phyloP scores from a whole-genome alignment of 2,329 filamentous ascomycete genomes.

The Calonectria pseudoreteaudii region DNA sequence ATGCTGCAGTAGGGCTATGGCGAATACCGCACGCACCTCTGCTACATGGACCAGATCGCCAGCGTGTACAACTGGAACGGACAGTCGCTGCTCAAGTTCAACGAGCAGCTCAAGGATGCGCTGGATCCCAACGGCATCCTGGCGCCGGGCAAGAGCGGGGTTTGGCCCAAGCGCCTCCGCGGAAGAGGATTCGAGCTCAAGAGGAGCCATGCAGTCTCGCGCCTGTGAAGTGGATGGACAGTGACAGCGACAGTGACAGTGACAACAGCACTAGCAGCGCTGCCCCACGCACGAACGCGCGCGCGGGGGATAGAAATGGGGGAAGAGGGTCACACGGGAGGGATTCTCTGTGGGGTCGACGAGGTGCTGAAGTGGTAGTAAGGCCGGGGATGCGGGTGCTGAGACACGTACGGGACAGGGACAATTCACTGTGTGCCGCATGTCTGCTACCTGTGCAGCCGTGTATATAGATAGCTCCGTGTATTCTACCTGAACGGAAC shows the following conservation, averaged over 20 bases:
- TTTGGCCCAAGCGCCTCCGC: slow-evolving; percentile 17
- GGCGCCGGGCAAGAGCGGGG: slow-evolving; percentile 20
- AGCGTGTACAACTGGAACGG: slow-evolving; percentile 14
- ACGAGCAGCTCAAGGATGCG: slow-evolving; percentile 19
- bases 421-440: not conserved
- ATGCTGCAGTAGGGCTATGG: slow-evolving; percentile 7
- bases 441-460: not conserved
- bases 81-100: slow-evolving; percentile 4
- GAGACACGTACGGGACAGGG: not conserved
- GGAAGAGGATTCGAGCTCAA: slow-evolving; percentile 1
- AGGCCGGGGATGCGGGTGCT: not conserved
- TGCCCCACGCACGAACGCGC: not conserved
- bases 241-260: not conserved
- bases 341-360: not conserved
- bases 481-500: not conserved
- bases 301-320: too few relatives aligned
- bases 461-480: not conserved
- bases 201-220: not conserved
- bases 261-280: too few relatives aligned
- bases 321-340: not conserved
- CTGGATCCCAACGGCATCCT: slow-evolving; percentile 26
- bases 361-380: not conserved
- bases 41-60: slow-evolving; percentile 21
- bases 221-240: not conserved
- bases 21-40: slow-evolving; percentile 23